Base-by-base conservation (phyloP, 1,139 yeast genomes). In the Lodderomyces margitis region DNA sequence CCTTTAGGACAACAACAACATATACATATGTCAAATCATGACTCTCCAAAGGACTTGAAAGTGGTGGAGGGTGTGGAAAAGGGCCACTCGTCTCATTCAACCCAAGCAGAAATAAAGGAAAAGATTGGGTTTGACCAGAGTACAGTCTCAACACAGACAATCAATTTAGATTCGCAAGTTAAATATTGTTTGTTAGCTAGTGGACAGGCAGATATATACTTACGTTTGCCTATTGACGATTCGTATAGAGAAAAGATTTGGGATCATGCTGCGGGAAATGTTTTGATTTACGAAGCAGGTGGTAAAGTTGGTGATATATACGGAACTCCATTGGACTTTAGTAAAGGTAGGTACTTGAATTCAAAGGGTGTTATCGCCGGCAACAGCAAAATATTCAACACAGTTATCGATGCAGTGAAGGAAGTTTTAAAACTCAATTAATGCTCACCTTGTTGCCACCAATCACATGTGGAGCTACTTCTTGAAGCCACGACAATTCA, bases 231-330 rank as follows among this genome's bases (percentile, higher is more conserved):
- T 10, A 79, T 83, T 37, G 81, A 77, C 50, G 75, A 79, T 40
- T 66, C 76, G 3, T 92, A 91, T 61, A 78, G 87, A 55, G 99
- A 92, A 60, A 92, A 94, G 66, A 89, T 92, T 46, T 92, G 98
- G 98, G 99, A 92, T 62, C 99, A 92, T 61, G 98, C 98, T 19
- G 95, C 97, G 2, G 99, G 98, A 5, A 84, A 86, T 53, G 72
- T 91, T 10, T 75, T 92, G 50, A 81, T 94, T 34, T 74, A 78
- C 28, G 98, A 94, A 62, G 87, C 95, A 53, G 98, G 98, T 36
- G 98, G 98, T 7, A 62, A 70, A 41, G 98, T 92, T 21, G 81
- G 94, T 11, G 98, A 92, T 59, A 80, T 91, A 57, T 61, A 76
- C 43, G 95, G 97, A 9, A 69, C 71, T 27, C 63, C 62, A n/a